Percentiles rank a stretch among this genome's conserved stretches.
These are phyloP conservation scores for Mycena latifolia DNA, from an alignment of 768 basidiomycete genomes.

Conservation along the genomic window DNA sequence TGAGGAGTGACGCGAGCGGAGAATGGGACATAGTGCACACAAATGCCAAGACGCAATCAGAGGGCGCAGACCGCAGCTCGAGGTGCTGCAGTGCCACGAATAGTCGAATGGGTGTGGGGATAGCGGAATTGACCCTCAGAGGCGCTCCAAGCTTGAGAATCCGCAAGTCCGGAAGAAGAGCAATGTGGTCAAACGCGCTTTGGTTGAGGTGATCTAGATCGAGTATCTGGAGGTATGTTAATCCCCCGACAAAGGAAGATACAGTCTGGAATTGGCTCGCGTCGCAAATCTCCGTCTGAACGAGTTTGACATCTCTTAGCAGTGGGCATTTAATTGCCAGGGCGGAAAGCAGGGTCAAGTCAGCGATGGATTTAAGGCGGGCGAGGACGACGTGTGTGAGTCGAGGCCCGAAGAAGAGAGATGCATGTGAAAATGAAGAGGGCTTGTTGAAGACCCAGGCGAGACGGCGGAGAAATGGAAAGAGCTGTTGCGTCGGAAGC, in stretches of 20 bases:
- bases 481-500: neutral
- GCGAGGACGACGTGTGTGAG: neutral
- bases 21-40: neutral
- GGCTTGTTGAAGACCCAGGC: neutral
- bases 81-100: neutral
- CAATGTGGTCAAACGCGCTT: neutral
- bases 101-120: neutral
- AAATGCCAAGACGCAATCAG: neutral
- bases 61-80: neutral
- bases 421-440: neutral
- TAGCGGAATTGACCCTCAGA: no score
- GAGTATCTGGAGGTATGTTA: neutral
- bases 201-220: neutral
- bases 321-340: constrained; percentile 3
- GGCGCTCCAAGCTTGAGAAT: neutral
- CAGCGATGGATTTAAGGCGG: neutral
- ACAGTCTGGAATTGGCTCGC: neutral
- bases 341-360: neutral
- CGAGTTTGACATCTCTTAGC: neutral
- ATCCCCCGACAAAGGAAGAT: neutral
- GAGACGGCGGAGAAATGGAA: neutral
- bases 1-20: neutral
- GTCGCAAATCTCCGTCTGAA: neutral
- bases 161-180: neutral
- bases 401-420: neutral